phyloP scores from a whole-genome alignment of 1,284 basidiomycete species.

The Phellopilus nigrolimitatus region DNA sequence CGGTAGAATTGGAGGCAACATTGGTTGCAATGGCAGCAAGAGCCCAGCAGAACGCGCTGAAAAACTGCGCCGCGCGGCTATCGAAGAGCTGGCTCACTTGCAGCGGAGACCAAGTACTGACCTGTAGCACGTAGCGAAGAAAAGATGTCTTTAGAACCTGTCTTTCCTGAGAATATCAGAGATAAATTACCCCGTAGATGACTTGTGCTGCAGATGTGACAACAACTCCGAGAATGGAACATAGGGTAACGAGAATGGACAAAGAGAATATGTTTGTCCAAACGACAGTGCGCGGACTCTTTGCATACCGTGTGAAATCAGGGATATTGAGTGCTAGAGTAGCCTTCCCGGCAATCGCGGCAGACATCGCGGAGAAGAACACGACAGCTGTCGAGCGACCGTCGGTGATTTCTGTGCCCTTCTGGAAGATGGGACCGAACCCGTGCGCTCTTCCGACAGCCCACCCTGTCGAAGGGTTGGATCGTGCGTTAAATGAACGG shows the following conservation, averaged over 20 bases:
- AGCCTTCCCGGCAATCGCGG: conserved; percentile 33
- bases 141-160: no score
- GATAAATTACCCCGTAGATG: conserved; percentile 5
- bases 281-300: conserved; percentile 27
- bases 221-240: conserved; percentile 26
- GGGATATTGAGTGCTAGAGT: conserved; percentile 71
- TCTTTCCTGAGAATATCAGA: no score
- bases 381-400: conserved; percentile 19
- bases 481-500: conserved; percentile 45
- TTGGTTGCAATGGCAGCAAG: conserved; percentile 6
- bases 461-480: conserved; percentile 71
- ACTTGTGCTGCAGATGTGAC: conserved; percentile 25
- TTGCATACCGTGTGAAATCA: conserved; percentile 66
- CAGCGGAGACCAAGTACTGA: conserved; percentile 10
- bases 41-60: conserved; percentile 11
- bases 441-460: conserved; percentile 62
- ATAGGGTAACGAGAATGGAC: conserved; percentile 25
- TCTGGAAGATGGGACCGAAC: conserved; percentile 40
- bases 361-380: conserved; percentile 27
- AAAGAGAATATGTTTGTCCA: conserved; percentile 27
- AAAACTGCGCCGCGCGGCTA: conserved; percentile 8
- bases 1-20: conserved; percentile 7
- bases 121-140: background rate
- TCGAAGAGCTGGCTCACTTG: conserved; percentile 8
- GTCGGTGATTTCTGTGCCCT: conserved; percentile 18